Evolutionary conservation across 2,329 filamentous ascomycete genomes (phyloP).

Genomic region (Emmonsia crescens): DNA sequence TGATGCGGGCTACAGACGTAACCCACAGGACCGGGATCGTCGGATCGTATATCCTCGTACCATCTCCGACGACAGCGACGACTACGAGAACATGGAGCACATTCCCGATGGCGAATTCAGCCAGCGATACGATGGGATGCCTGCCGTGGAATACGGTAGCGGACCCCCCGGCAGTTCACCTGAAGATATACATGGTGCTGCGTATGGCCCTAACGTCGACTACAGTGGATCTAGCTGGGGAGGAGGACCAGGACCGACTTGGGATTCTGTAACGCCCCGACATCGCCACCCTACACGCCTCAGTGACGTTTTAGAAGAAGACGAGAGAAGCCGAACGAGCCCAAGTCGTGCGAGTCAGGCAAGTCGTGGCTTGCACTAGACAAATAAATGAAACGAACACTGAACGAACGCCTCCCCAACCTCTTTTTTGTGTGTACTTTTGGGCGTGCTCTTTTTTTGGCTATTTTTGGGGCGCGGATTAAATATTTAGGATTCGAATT

Average conservation of each 20-base stretch:
- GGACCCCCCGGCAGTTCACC: constrained; percentile 16
- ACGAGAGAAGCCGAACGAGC: constrained; percentile 57
- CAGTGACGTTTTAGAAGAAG: constrained; percentile 80
- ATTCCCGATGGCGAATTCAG: constrained; percentile 39
- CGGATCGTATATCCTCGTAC: constrained; percentile 45
- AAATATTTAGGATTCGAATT: too few relatives aligned
- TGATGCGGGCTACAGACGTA: constrained; percentile 50
- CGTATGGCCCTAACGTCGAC: constrained; percentile 40
- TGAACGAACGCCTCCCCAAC: constrained; percentile 14
- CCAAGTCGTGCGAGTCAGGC: constrained; percentile 59
- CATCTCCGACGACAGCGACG: constrained; percentile 42
- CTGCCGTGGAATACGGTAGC: constrained; percentile 19
- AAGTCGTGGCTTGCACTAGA: constrained; percentile 29
- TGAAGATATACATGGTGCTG: constrained; percentile 19
- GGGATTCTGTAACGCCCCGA: constrained; percentile 60
- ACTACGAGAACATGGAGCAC: constrained; percentile 44
- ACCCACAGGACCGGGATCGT: constrained; percentile 44
- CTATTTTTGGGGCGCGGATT: not conserved
- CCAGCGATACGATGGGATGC: constrained; percentile 32
- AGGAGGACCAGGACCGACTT: constrained; percentile 54
- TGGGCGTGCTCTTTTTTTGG: not conserved
- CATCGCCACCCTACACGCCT: constrained; percentile 82
- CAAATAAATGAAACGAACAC: constrained; percentile 23
- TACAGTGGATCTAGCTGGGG: constrained; percentile 58
- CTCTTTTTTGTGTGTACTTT: not conserved